Conservation (phyloP, 768 basidiomycete species). For the Tricholoma terreum region DNA sequence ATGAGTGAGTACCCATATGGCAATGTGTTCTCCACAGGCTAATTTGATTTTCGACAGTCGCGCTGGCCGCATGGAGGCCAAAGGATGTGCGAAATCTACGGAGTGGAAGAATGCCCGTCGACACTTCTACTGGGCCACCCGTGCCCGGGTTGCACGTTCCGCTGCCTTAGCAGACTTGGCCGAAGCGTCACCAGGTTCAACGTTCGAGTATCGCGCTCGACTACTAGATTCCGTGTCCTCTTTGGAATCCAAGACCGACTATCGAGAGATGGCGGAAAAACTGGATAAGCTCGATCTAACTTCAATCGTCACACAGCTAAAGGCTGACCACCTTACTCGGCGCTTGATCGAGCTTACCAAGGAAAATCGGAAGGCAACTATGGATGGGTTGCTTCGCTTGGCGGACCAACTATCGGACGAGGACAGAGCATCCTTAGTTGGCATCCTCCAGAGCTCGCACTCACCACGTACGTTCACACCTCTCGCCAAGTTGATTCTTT, state of each 20-base stretch:
- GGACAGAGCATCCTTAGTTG: slow-evolving; percentile 60
- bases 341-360: slow-evolving; percentile 65
- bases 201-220: slow-evolving; percentile 61
- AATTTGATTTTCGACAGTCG: slow-evolving; percentile 53
- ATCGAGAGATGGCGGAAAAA: slow-evolving; percentile 57
- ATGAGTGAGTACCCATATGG: slow-evolving; percentile 63
- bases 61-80: slow-evolving; percentile 94
- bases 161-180: slow-evolving; percentile 59
- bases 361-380: slow-evolving; percentile 72
- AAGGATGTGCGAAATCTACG: slow-evolving; percentile 85
- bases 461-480: slow-evolving; percentile 50
- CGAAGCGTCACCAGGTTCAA: slow-evolving; percentile 69
- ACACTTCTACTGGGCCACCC: slow-evolving; percentile 91
- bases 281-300: slow-evolving; percentile 72
- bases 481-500: not conserved
- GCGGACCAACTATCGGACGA: slow-evolving; percentile 73
- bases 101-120: slow-evolving; percentile 89
- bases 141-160: slow-evolving; percentile 75
- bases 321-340: slow-evolving; percentile 64
- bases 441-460: slow-evolving; percentile 55
- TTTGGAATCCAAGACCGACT: slow-evolving; percentile 48
- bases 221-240: slow-evolving; percentile 62
- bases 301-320: slow-evolving; percentile 59
- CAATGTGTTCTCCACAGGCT: slow-evolving; percentile 7
- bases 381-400: slow-evolving; percentile 70